These are phyloP conservation scores for Leishmania mexicana DNA, from an alignment of 208 protist genomes.

Conservation along the genomic window DNA sequence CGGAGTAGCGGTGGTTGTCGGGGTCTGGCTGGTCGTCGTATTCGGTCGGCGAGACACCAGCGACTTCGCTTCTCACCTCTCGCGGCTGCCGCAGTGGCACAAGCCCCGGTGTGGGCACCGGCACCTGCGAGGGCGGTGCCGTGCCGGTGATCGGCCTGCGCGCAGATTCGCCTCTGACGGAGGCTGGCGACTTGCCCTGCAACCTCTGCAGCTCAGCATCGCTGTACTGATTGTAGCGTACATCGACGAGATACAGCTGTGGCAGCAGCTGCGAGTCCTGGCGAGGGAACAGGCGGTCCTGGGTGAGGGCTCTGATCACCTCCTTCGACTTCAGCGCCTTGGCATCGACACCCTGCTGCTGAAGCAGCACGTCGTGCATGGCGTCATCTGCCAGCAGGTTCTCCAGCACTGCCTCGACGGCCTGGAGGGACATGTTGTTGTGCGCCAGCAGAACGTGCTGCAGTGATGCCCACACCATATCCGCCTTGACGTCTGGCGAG, in stretches of 20 bases:
- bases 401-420: constrained; percentile 36
- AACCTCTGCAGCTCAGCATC: constrained; percentile 13
- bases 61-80: neutral
- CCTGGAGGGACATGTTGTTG: constrained; percentile 50
- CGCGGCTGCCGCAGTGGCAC: neutral
- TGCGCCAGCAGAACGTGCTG: constrained; percentile 42
- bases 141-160: neutral
- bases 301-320: constrained; percentile 6
- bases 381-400: constrained; percentile 31
- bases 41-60: constrained; percentile 6
- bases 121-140: neutral
- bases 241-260: constrained; percentile 30
- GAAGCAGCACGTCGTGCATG: constrained; percentile 26
- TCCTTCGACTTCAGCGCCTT: constrained; percentile 15
- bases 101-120: neutral
- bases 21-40: neutral
- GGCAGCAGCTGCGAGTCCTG: constrained; percentile 26
- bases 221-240: constrained; percentile 35
- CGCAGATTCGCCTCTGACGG: neutral
- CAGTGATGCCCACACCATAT: constrained; percentile 47
- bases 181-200: neutral
- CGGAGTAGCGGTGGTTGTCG: neutral
- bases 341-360: constrained; percentile 25
- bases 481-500: constrained; percentile 25
- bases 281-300: constrained; percentile 7